phyloP scores from a whole-genome alignment of 2,329 filamentous ascomycete genomes.

The Arthroderma uncinatum region DNA sequence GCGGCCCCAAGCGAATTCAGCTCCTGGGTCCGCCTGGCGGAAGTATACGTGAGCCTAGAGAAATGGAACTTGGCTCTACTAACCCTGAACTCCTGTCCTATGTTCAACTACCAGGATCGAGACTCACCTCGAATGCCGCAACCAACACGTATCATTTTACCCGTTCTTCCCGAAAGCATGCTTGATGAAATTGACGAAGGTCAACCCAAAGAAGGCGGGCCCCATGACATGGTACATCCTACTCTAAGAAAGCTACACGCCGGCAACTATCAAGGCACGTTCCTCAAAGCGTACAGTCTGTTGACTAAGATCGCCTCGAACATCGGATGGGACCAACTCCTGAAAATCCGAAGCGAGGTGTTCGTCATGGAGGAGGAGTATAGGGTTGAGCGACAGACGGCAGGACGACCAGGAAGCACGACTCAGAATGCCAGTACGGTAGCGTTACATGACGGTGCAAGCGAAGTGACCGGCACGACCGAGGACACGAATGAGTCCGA shows the following conservation, averaged over 20 bases:
- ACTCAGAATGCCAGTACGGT: constrained; percentile 70
- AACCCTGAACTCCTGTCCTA: constrained; percentile 94
- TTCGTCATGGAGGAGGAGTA: constrained; percentile 99
- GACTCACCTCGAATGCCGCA: constrained; percentile 91
- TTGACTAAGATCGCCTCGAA: constrained; percentile 91
- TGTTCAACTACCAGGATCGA: constrained; percentile 99
- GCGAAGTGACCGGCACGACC: constrained; percentile 17
- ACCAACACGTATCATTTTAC: constrained; percentile 75
- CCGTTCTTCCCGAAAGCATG: constrained; percentile 75
- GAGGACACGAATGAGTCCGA: constrained; percentile 23
- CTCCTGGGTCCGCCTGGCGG: constrained; percentile 86
- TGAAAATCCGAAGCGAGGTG: constrained; percentile 90
- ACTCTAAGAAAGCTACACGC: constrained; percentile 77
- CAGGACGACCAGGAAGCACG: constrained; percentile 31
- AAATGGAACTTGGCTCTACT: constrained; percentile 94
- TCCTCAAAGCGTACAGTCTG: constrained; percentile 86
- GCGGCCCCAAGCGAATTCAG: constrained; percentile 94
- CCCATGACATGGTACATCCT: constrained; percentile 74
- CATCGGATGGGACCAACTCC: constrained; percentile 93
- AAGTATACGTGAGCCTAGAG: constrained; percentile 87
- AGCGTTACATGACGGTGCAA: constrained; percentile 45
- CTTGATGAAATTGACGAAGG: constrained; percentile 95
- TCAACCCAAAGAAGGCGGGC: constrained; percentile 57
- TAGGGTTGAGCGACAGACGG: constrained; percentile 54
- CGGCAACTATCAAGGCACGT: constrained; percentile 85